Evolutionary conservation across 1,139 yeast species (phyloP).

Genomic region (Blastobotrys petasosporus): DNA sequence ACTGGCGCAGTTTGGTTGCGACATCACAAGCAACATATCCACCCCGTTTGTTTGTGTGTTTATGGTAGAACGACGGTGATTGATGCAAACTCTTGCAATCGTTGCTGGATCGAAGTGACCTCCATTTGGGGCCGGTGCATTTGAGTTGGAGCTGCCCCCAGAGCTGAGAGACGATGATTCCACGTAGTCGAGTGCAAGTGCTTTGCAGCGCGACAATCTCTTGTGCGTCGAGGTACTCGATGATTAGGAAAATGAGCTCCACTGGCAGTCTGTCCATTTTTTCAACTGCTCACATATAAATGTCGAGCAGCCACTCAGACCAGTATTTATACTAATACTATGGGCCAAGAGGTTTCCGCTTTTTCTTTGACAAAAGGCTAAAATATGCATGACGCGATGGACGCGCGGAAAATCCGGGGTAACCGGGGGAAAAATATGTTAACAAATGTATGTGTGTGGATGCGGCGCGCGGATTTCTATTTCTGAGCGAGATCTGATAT

Average conservation of each 20-base stretch:
- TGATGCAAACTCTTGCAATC: background rate
- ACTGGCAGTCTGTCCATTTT: slow-evolving; percentile 5
- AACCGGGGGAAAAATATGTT: background rate
- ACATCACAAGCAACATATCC: slow-evolving; percentile 8
- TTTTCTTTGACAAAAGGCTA: too few relatives aligned
- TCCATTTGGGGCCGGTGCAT: slow-evolving; percentile 1
- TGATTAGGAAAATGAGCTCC: slow-evolving; percentile 11
- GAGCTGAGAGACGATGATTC: slow-evolving; percentile 8
- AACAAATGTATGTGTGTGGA: background rate
- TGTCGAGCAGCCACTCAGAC: too few relatives aligned
- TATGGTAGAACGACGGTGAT: slow-evolving; percentile 6
- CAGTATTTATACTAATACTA: too few relatives aligned
- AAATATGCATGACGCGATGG: too few relatives aligned
- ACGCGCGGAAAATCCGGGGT: too few relatives aligned
- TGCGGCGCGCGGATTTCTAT: too few relatives aligned
- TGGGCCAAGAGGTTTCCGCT: too few relatives aligned
- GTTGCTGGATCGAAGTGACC: background rate
- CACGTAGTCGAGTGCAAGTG: slow-evolving; percentile 9
- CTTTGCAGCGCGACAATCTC: slow-evolving; percentile 11
- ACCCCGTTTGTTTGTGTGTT: slow-evolving; percentile 8
- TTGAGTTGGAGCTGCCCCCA: slow-evolving; percentile 13
- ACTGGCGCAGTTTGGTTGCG: slow-evolving; percentile 6
- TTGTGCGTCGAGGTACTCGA: slow-evolving; percentile 6
- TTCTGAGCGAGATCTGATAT: background rate
- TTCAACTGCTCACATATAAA: too few relatives aligned